phyloP scores from a whole-genome alignment of 2,329 filamentous ascomycete genomes.

The Rutstroemia sp. region DNA sequence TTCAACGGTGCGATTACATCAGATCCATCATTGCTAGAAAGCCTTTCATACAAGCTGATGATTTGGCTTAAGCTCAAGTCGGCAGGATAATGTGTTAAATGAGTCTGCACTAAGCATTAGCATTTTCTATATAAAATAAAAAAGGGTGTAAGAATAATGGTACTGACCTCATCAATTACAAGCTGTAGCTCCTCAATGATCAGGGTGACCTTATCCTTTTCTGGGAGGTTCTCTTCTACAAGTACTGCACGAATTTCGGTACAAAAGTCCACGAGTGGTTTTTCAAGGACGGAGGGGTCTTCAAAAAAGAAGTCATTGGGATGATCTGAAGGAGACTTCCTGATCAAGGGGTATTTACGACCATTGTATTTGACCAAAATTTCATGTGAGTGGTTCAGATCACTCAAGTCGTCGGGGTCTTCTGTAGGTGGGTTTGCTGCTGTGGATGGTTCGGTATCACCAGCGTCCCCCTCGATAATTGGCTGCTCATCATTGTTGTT shows the following conservation, averaged over 20 bases:
- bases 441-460: background rate
- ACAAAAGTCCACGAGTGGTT: constrained; percentile 48
- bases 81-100: constrained; percentile 43
- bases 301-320: constrained; percentile 49
- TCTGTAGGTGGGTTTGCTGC: background rate
- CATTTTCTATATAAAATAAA: constrained; percentile 10
- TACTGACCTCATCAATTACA: constrained; percentile 49
- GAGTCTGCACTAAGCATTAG: constrained; percentile 21
- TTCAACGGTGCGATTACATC: constrained; percentile 48
- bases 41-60: constrained; percentile 48
- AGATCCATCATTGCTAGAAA: constrained; percentile 52
- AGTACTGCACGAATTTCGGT: constrained; percentile 46
- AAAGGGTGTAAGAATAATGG: background rate
- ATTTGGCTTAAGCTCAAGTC: constrained; percentile 48
- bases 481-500: background rate
- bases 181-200: constrained; percentile 47
- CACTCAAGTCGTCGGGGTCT: background rate
- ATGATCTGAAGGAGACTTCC: constrained; percentile 31
- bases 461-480: background rate
- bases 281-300: constrained; percentile 45
- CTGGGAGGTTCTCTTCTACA: constrained; percentile 41
- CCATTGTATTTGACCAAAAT: constrained; percentile 7
- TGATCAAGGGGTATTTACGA: constrained; percentile 6
- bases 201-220: constrained; percentile 50
- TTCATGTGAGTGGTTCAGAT: background rate